Conservation (phyloP, 169 alveolate genomes). For the Babesia gibsoni region DNA sequence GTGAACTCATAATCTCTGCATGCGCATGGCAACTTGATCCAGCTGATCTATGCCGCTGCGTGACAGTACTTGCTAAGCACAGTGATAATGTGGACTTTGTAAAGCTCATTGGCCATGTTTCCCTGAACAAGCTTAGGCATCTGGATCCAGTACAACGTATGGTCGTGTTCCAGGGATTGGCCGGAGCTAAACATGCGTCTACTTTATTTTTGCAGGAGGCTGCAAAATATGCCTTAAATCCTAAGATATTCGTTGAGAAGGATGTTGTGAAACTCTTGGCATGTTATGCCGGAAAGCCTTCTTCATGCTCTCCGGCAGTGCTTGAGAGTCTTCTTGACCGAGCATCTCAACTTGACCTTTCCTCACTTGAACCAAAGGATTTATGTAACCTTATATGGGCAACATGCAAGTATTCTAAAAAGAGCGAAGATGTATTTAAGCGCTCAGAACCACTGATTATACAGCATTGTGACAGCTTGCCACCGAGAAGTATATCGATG, state of each 20-base stretch:
- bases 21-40: slow-evolving; percentile 30
- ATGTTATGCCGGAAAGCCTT: slow-evolving; percentile 25
- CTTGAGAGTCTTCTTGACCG: slow-evolving; percentile 28
- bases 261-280: slow-evolving; percentile 19
- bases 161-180: slow-evolving; percentile 22
- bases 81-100: slow-evolving; percentile 51
- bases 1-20: slow-evolving; percentile 24
- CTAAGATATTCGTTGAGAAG: slow-evolving; percentile 3
- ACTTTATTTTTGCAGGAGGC: slow-evolving; percentile 32
- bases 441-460: slow-evolving; percentile 3
- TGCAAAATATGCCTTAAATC: not conserved
- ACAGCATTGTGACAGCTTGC: not conserved
- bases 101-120: slow-evolving; percentile 39
- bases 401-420: slow-evolving; percentile 24
- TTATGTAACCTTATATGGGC: slow-evolving; percentile 54
- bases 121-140: not conserved
- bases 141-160: slow-evolving; percentile 17
- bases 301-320: slow-evolving; percentile 26
- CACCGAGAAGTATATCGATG: slow-evolving; percentile 45
- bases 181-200: slow-evolving; percentile 32
- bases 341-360: slow-evolving; percentile 14
- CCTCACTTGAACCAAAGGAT: slow-evolving; percentile 3
- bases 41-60: slow-evolving; percentile 39
- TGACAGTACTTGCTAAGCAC: slow-evolving; percentile 5
- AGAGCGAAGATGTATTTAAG: slow-evolving; percentile 1